phyloP scores from a whole-genome alignment of 306 rosid genomes.

The Cyclanthera cordifolia region DNA sequence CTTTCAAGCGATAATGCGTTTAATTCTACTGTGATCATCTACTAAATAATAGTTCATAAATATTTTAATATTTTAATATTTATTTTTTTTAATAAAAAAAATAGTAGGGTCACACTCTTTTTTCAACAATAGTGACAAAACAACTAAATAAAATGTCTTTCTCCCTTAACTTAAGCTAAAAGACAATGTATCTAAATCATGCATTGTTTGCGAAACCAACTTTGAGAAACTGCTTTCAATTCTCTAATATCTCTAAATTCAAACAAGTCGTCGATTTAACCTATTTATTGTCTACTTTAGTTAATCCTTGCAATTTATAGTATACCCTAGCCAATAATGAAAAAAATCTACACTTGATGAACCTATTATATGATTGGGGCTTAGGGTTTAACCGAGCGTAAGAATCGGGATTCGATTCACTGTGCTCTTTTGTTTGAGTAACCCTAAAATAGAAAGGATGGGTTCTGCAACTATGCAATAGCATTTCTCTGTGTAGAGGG shows the following conservation, averaged over 20 bases:
- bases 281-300: not conserved
- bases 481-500: constrained; percentile 3
- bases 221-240: not conserved
- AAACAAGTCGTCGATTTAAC: not conserved
- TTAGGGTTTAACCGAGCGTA: not conserved
- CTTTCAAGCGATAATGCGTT: too few species aligned
- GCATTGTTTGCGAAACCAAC: not conserved
- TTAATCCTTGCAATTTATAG: not conserved
- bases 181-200: not conserved
- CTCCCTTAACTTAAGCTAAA: constrained; percentile 8
- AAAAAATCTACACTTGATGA: not conserved
- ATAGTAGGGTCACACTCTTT: too few species aligned
- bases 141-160: constrained; percentile 8
- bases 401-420: not conserved
- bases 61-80: too few species aligned
- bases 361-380: not conserved
- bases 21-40: too few species aligned
- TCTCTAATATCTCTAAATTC: not conserved
- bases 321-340: not conserved
- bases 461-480: not conserved
- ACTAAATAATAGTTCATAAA: too few species aligned
- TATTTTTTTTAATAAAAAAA: too few species aligned
- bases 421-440: not conserved
- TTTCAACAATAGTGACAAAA: constrained; percentile 14
- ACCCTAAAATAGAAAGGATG: not conserved